These are phyloP conservation scores for Pichia eremophila DNA, from an alignment of 805 yeast species.

Conservation along the genomic window DNA sequence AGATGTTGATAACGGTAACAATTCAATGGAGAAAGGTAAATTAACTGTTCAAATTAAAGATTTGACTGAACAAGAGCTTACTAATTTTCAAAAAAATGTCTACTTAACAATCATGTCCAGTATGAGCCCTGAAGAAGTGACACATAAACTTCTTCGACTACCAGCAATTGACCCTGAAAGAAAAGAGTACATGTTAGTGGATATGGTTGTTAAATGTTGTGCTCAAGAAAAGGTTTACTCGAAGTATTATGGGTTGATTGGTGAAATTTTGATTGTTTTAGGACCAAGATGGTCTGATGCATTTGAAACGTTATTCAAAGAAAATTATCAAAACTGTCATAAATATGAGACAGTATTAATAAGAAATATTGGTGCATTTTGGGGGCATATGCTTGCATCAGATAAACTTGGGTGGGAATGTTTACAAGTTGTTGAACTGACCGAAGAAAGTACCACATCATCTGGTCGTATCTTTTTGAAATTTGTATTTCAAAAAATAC, in stretches of 20 bases:
- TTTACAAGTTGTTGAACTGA: conserved; percentile 46
- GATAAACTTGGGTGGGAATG: conserved; percentile 60
- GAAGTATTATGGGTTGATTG: conserved; percentile 72
- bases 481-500: conserved; percentile 69
- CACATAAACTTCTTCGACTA: conserved; percentile 66
- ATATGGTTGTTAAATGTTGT: conserved; percentile 71
- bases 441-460: conserved; percentile 68
- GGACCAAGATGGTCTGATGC: conserved; percentile 47
- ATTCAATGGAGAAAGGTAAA: neutral
- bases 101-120: conserved; percentile 83
- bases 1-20: conserved; percentile 12
- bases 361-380: conserved; percentile 71
- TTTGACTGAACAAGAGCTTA: conserved; percentile 54
- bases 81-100: conserved; percentile 63
- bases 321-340: conserved; percentile 49
- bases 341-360: conserved; percentile 64
- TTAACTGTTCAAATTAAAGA: conserved; percentile 40
- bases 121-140: conserved; percentile 87
- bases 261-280: conserved; percentile 50
- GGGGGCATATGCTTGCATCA: conserved; percentile 74
- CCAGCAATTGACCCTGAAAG: conserved; percentile 29
- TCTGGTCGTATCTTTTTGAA: conserved; percentile 75
- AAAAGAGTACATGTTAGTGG: conserved; percentile 48
- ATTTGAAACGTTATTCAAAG: conserved; percentile 44
- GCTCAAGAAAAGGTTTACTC: conserved; percentile 82